Conservation (phyloP, 805 yeast species). For the Metschnikowia koreensis region DNA sequence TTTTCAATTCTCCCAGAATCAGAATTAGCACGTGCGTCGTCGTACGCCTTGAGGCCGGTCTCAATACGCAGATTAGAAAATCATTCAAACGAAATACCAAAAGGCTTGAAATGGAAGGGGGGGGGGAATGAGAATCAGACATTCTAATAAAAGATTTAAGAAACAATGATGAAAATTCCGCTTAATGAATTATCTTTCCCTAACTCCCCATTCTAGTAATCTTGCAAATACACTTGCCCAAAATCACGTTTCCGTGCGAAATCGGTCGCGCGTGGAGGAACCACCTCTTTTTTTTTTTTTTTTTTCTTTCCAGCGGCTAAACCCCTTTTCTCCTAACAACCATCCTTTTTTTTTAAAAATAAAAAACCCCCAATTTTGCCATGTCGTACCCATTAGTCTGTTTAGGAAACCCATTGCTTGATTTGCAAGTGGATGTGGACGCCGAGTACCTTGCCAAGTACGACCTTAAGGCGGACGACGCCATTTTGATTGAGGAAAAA, state of each 20-base stretch:
- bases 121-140: too few species aligned
- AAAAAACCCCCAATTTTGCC: neutral
- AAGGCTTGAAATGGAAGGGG: too few species aligned
- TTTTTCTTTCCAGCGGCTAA: neutral
- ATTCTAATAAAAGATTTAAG: too few species aligned
- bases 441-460: constrained; percentile 73
- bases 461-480: constrained; percentile 85
- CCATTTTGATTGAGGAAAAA: constrained; percentile 80
- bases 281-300: neutral
- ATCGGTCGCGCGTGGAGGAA: neutral
- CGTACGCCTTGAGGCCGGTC: too few species aligned
- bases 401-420: constrained; percentile 91
- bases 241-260: constrained; percentile 1
- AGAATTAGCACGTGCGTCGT: too few species aligned
- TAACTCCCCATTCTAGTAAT: neutral
- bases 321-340: neutral
- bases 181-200: too few species aligned
- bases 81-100: too few species aligned
- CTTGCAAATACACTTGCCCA: neutral
- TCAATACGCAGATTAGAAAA: too few species aligned
- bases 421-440: constrained; percentile 75
- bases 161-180: too few species aligned
- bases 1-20: too few species aligned
- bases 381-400: constrained; percentile 74
- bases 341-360: neutral